Conservation (phyloP, 257 asterid species). For the Salvia splendens region DNA sequence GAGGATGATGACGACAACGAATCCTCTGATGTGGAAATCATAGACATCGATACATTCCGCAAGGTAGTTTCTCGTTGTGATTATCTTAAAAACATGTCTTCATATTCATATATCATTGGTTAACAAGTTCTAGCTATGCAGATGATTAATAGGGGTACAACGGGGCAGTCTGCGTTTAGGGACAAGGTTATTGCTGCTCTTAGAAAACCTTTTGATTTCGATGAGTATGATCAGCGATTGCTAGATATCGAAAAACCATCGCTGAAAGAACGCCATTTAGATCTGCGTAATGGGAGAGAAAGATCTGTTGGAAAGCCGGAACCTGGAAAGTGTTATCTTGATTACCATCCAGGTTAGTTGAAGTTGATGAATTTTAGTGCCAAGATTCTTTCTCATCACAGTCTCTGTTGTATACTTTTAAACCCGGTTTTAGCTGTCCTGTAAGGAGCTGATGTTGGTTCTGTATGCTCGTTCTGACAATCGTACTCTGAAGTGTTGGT, state of each 20-base stretch:
- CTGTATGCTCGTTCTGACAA: background rate
- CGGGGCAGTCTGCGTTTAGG: constrained; percentile 36
- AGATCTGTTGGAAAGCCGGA: constrained; percentile 2
- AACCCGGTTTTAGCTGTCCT: background rate
- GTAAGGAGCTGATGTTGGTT: background rate
- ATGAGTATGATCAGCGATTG: constrained; percentile 45
- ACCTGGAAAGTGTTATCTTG: constrained; percentile 51
- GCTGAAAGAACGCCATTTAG: constrained; percentile 35
- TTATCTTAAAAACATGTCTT: constrained; percentile 1
- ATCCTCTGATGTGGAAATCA: constrained; percentile 35
- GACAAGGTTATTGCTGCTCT: constrained; percentile 35
- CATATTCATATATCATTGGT: background rate
- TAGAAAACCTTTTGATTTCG: constrained; percentile 38
- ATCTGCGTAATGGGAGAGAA: constrained; percentile 49
- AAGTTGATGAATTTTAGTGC: background rate
- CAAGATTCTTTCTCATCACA: background rate
- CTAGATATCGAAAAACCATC: background rate
- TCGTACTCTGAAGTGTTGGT: background rate
- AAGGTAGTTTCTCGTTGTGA: constrained; percentile 22
- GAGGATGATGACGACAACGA: constrained; percentile 20
- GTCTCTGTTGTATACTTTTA: background rate
- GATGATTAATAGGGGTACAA: constrained; percentile 23
- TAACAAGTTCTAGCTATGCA: constrained; percentile 33
- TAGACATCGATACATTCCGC: constrained; percentile 26
- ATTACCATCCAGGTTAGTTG: constrained; percentile 46